These are phyloP conservation scores for Candida bentonensis DNA, from an alignment of 805 yeast genomes.

Conservation along the genomic window DNA sequence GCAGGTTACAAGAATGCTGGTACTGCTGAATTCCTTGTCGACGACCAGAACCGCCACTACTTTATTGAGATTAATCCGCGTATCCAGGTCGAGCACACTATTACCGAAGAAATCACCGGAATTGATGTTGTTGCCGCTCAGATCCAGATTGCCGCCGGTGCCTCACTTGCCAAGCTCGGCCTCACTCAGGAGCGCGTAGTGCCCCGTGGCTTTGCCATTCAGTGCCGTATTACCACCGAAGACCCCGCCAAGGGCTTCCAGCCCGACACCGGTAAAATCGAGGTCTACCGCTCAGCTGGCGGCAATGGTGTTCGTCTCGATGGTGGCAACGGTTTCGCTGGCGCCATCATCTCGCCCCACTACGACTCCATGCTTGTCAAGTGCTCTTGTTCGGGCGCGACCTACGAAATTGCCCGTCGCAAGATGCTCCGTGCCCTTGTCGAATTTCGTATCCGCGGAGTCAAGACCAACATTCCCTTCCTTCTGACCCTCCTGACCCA, in stretches of 20 bases:
- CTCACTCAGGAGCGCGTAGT: slow-evolving; percentile 88
- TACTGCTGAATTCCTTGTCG: slow-evolving; percentile 95
- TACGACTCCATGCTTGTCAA: slow-evolving; percentile 97
- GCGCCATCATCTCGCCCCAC: slow-evolving; percentile 91
- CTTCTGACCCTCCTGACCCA: slow-evolving; percentile 81
- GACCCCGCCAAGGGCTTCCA: slow-evolving; percentile 94
- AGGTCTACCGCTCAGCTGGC: slow-evolving; percentile 95
- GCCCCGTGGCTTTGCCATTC: slow-evolving; percentile 94
- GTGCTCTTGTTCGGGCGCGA: slow-evolving; percentile 94
- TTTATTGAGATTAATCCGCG: slow-evolving; percentile 97
- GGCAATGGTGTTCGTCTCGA: slow-evolving; percentile 98
- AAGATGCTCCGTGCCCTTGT: slow-evolving; percentile 95
- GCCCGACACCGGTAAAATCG: slow-evolving; percentile 97
- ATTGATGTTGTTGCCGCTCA: slow-evolving; percentile 97
- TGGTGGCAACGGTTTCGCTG: slow-evolving; percentile 98
- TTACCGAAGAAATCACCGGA: slow-evolving; percentile 97
- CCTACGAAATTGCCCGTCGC: slow-evolving; percentile 91
- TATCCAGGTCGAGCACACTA: slow-evolving; percentile 96
- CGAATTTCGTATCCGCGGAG: slow-evolving; percentile 98
- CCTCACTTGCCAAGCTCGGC: slow-evolving; percentile 81
- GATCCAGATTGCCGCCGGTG: slow-evolving; percentile 98
- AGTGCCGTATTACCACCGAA: slow-evolving; percentile 98
- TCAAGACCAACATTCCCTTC: slow-evolving; percentile 96
- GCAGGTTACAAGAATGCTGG: slow-evolving; percentile 96
- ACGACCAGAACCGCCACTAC: slow-evolving; percentile 85